Evolutionary conservation across 805 yeast species (phyloP).

Genomic region (Cyberlindnera samutprakarnensis): DNA sequence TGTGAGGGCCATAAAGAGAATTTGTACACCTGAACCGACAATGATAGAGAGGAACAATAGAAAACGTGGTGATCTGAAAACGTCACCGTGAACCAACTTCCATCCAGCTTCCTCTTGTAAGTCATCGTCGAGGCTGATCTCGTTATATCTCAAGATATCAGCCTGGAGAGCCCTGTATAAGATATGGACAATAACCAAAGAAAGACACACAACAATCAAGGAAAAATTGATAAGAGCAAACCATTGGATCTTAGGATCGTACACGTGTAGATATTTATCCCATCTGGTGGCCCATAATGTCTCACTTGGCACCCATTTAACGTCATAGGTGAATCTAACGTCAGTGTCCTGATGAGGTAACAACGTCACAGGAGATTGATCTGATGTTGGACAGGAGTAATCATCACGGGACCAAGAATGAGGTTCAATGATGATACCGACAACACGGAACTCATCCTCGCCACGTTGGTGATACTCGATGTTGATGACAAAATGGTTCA

Average conservation of each 20-base stretch:
- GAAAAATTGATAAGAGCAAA: constrained; percentile 85
- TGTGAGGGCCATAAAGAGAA: constrained; percentile 65
- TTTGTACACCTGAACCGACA: constrained; percentile 84
- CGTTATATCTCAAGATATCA: constrained; percentile 86
- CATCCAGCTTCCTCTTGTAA: constrained; percentile 93
- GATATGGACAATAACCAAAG: constrained; percentile 71
- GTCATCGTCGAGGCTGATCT: constrained; percentile 78
- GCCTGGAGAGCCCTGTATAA: constrained; percentile 71
- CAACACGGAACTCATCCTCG: constrained; percentile 69
- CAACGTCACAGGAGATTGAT: constrained; percentile 37
- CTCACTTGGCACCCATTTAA: constrained; percentile 56
- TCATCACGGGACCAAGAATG: constrained; percentile 41
- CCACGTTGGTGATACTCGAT: constrained; percentile 79
- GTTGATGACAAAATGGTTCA: constrained; percentile 72
- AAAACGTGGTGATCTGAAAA: constrained; percentile 75
- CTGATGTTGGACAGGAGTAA: constrained; percentile 27
- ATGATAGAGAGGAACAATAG: constrained; percentile 69
- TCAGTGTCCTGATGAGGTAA: constrained; percentile 40
- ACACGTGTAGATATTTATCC: constrained; percentile 92
- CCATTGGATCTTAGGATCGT: constrained; percentile 94
- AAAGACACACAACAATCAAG: constrained; percentile 67
- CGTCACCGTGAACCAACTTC: constrained; percentile 94
- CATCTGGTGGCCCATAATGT: constrained; percentile 97
- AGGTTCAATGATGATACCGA: constrained; percentile 80
- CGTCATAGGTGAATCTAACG: constrained; percentile 83